These are phyloP conservation scores for Mycotypha africana DNA, from an alignment of 371 early-diverging fungal genomes.

Conservation along the genomic window DNA sequence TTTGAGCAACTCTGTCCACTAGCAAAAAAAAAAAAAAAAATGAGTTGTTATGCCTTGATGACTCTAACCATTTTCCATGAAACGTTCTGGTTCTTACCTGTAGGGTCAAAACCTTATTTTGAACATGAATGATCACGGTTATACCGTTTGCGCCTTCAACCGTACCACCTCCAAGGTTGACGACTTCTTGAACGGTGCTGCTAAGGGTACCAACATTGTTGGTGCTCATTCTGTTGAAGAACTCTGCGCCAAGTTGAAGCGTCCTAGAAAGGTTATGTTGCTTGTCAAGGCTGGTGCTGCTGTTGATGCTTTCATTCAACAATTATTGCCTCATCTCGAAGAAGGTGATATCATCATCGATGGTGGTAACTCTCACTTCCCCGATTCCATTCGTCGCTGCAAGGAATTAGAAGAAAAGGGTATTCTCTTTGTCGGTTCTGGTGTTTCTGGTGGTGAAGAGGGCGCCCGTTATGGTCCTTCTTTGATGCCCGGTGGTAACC, in stretches of 20 bases:
- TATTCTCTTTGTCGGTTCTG: conserved; percentile 93
- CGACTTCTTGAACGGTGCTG: conserved; percentile 88
- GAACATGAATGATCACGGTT: conserved; percentile 98
- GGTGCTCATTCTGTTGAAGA: conserved; percentile 93
- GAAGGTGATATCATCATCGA: conserved; percentile 97
- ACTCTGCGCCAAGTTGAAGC: conserved; percentile 87
- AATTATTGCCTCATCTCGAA: conserved; percentile 80
- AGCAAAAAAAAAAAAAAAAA: too few species aligned
- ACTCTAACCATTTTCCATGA: too few species aligned
- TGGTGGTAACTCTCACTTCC: conserved; percentile 98
- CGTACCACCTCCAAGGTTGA: conserved; percentile 94
- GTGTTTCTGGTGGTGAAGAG: conserved; percentile 99
- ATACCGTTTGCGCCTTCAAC: conserved; percentile 91
- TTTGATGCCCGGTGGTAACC: conserved; percentile 97
- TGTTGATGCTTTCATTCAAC: conserved; percentile 93
- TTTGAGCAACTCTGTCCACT: too few species aligned
- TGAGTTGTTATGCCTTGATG: too few species aligned
- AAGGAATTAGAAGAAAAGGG: conserved; percentile 83
- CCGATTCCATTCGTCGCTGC: conserved; percentile 91
- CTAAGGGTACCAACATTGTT: conserved; percentile 92
- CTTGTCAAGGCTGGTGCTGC: conserved; percentile 96
- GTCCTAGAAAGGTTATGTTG: conserved; percentile 93
- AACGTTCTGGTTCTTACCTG: too few species aligned
- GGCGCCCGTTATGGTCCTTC: conserved; percentile 98
- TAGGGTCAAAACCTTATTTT: conserved; percentile 97